Evolutionary conservation across 2,329 filamentous ascomycete species (phyloP).

Genomic region (Leptographium radiaticola): DNA sequence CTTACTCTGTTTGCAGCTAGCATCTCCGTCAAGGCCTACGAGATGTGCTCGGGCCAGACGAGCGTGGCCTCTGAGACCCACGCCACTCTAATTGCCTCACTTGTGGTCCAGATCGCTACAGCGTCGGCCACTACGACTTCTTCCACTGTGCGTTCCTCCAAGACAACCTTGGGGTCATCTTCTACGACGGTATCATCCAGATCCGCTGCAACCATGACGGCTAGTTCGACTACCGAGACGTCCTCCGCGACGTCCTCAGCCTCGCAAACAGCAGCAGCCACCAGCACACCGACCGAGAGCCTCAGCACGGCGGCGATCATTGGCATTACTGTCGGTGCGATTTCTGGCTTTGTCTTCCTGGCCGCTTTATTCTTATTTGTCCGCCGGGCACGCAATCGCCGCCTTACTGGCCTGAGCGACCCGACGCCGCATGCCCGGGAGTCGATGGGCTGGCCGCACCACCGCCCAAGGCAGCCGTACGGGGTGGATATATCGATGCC

Average conservation of each 20-base stretch:
- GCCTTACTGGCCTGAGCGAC: not conserved
- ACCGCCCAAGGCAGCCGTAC: not conserved
- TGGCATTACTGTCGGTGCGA: conserved; percentile 44
- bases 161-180: conserved; percentile 22
- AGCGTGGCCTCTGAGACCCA: conserved; percentile 45
- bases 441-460: not conserved
- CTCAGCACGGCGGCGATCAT: conserved; percentile 8
- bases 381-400: conserved; percentile 17
- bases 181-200: not conserved
- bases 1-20: not conserved
- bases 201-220: not conserved
- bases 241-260: not conserved
- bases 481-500: not conserved
- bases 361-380: conserved; percentile 31
- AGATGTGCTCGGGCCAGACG: conserved; percentile 41
- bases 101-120: conserved; percentile 23
- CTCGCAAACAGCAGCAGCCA: not conserved
- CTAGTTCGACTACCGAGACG: not conserved
- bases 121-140: conserved; percentile 3
- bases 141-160: not conserved
- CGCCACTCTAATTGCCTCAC: conserved; percentile 42
- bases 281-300: not conserved
- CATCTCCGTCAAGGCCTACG: conserved; percentile 33
- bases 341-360: conserved; percentile 34
- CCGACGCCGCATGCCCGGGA: not conserved